Evolutionary conservation across 2,329 filamentous ascomycete species (phyloP).

Genomic region (Fusarium globosum): DNA sequence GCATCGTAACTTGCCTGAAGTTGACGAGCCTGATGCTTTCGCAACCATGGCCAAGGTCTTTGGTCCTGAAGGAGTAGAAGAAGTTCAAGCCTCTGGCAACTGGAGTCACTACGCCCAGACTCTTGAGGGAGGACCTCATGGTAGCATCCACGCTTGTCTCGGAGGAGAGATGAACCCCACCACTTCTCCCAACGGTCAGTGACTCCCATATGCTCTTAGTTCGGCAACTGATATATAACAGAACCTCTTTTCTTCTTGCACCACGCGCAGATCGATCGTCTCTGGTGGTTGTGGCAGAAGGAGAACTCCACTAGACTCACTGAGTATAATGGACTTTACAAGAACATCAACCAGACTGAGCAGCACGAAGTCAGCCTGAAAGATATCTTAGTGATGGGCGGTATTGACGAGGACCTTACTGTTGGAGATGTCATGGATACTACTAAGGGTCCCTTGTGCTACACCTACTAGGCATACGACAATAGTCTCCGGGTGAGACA

Average conservation of each 20-base stretch:
- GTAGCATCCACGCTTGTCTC: neutral
- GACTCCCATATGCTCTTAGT: rapidly evolving
- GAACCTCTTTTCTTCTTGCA: constrained; percentile 22
- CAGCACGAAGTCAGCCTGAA: neutral
- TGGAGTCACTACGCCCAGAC: neutral
- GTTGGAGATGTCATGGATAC: constrained; percentile 11
- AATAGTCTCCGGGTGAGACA: rapidly evolving
- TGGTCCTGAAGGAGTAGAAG: neutral
- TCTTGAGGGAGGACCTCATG: constrained; percentile 3
- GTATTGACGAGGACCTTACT: neutral
- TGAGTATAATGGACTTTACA: neutral
- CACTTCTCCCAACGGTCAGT: constrained; percentile 9
- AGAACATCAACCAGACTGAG: neutral
- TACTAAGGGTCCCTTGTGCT: neutral
- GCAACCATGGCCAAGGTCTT: neutral
- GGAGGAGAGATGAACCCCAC: constrained; percentile 20
- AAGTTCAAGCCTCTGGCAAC: neutral
- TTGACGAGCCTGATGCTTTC: neutral
- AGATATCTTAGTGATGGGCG: neutral
- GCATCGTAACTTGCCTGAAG: neutral
- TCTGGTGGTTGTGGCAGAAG: constrained; percentile 18
- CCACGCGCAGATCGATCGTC: constrained; percentile 5
- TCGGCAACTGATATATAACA: neutral
- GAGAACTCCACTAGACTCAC: neutral
- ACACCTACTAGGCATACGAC: neutral